phyloP scores from a whole-genome alignment of 495 filamentous ascomycete genomes.

The Talaromyces liani region DNA sequence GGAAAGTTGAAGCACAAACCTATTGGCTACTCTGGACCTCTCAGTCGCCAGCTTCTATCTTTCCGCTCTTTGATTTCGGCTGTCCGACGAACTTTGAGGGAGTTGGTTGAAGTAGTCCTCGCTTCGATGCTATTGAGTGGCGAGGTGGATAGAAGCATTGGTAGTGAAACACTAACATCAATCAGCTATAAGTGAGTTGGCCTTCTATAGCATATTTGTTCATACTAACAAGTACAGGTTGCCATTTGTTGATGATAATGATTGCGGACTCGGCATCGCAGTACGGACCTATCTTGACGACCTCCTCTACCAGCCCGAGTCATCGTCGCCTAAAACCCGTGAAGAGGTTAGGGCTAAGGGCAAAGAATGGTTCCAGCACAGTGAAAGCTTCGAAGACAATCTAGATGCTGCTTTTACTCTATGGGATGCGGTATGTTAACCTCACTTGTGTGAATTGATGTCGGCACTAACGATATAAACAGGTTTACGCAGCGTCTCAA shows the following conservation, averaged over 20 bases:
- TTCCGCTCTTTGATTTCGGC: conserved; percentile 78
- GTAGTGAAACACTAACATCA: conserved; percentile 55
- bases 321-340: conserved; percentile 51
- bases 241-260: conserved; percentile 77
- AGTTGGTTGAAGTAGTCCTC: conserved; percentile 72
- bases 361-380: conserved; percentile 67
- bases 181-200: conserved; percentile 62
- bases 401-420: conserved; percentile 72
- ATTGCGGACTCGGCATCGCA: conserved; percentile 80
- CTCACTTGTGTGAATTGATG: background rate
- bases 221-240: conserved; percentile 49
- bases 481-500: conserved; percentile 62
- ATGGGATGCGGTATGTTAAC: conserved; percentile 65
- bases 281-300: conserved; percentile 93
- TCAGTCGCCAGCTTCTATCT: conserved; percentile 81
- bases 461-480: background rate
- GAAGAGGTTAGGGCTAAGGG: conserved; percentile 57
- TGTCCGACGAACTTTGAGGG: conserved; percentile 69
- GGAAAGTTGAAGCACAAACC: conserved; percentile 71
- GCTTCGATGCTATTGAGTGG: conserved; percentile 74
- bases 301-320: conserved; percentile 44
- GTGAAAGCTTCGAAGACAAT: conserved; percentile 67
- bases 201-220: background rate
- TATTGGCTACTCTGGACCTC: conserved; percentile 89
- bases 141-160: conserved; percentile 57